Evolutionary conservation across 2,329 filamentous ascomycete species (phyloP).

Genomic region (Phialemonium atrogriseum): DNA sequence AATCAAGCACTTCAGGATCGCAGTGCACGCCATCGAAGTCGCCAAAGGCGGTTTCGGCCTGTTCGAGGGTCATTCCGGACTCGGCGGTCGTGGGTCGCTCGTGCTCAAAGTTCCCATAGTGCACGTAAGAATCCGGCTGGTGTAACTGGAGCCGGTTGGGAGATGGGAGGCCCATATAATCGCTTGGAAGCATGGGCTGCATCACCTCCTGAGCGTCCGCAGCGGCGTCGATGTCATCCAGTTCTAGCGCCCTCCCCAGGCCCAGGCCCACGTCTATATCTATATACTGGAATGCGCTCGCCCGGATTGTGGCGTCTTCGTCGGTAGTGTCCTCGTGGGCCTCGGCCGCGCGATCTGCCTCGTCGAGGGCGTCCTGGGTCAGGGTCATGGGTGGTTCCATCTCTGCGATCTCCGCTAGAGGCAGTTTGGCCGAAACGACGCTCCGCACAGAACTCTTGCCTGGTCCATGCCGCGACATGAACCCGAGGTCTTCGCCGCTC

Average conservation of each 20-base stretch:
- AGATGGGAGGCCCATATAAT: slow-evolving; percentile 4
- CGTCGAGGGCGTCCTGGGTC: slow-evolving; percentile 43
- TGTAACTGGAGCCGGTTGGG: slow-evolving; percentile 14
- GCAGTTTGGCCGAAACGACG: slow-evolving; percentile 39
- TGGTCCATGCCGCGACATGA: slow-evolving; percentile 42
- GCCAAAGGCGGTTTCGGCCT: slow-evolving; percentile 59
- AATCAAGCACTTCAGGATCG: slow-evolving; percentile 37
- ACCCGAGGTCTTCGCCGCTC: slow-evolving; percentile 18
- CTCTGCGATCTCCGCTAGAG: slow-evolving; percentile 49
- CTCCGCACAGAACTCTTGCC: slow-evolving; percentile 47
- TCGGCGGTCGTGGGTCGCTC: slow-evolving; percentile 37
- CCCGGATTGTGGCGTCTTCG: slow-evolving; percentile 29
- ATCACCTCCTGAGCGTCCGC: slow-evolving; percentile 5
- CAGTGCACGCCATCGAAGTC: slow-evolving; percentile 80
- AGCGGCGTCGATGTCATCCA: slow-evolving; percentile 10
- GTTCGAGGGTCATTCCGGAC: slow-evolving; percentile 55
- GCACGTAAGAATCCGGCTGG: slow-evolving; percentile 11
- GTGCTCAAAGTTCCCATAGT: slow-evolving; percentile 11
- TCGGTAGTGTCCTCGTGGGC: slow-evolving; percentile 22
- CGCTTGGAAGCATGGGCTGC: slow-evolving; percentile 12
- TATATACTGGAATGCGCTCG: slow-evolving; percentile 25
- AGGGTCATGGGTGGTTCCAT: slow-evolving; percentile 41
- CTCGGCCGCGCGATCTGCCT: slow-evolving; percentile 35
- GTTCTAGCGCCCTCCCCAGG: slow-evolving; percentile 7
- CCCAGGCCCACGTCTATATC: slow-evolving; percentile 18